phyloP scores from a whole-genome alignment of 2,329 filamentous ascomycete species.

The Botrytis fragariae region DNA sequence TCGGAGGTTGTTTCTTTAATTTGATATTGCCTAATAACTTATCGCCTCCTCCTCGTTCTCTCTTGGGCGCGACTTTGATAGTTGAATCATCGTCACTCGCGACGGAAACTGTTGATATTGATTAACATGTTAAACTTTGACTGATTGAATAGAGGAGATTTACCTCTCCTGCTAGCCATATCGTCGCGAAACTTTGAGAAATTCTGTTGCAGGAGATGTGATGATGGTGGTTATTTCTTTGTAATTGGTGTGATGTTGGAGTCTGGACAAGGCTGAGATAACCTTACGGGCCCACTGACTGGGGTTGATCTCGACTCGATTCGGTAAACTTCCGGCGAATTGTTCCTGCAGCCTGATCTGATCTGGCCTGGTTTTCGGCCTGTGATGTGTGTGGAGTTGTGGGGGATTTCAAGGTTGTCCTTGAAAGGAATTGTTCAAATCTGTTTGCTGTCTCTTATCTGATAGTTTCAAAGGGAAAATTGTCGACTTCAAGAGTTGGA shows the following conservation, averaged over 20 bases:
- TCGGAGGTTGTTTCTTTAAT: slow-evolving; percentile 61
- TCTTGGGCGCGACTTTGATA: slow-evolving; percentile 60
- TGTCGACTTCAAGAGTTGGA: background rate
- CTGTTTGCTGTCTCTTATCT: background rate
- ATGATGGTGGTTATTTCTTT: slow-evolving; percentile 3
- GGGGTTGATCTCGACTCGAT: background rate
- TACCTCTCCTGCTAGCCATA: slow-evolving; percentile 11
- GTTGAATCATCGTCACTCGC: slow-evolving; percentile 54
- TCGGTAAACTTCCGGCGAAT: background rate
- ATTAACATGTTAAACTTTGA: background rate
- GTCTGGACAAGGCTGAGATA: background rate
- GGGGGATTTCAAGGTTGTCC: background rate
- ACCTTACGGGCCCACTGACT: background rate
- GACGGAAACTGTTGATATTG: slow-evolving; percentile 21
- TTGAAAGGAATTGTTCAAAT: background rate
- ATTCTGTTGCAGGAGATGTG: background rate
- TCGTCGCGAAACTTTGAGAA: background rate
- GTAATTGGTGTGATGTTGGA: slow-evolving; percentile 11
- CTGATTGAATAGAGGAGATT: background rate
- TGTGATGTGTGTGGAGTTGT: slow-evolving; percentile 3
- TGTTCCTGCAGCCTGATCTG: slow-evolving; percentile 4
- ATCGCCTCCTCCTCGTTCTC: slow-evolving; percentile 36
- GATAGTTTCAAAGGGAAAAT: background rate
- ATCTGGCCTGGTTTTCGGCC: background rate
- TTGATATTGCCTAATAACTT: slow-evolving; percentile 54